Percentiles rank a stretch among this genome's conserved stretches.
Evolutionary conservation across 2,329 filamentous ascomycete species (phyloP).

Genomic region (Nigrograna mackinnonii): DNA sequence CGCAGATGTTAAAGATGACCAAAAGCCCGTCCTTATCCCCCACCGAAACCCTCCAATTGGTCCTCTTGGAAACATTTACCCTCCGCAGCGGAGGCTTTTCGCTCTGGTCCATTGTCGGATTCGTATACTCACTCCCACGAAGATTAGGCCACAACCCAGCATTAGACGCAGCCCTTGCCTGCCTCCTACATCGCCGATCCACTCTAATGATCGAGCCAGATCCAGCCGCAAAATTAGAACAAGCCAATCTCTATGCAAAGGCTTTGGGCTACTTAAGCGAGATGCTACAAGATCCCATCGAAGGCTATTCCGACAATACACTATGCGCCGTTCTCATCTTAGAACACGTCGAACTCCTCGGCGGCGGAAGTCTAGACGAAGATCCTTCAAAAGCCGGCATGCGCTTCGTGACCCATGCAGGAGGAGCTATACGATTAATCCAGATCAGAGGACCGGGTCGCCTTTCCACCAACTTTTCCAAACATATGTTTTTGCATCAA

Average conservation of each 20-base stretch:
- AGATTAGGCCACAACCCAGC: constrained; percentile 5
- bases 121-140: background rate
- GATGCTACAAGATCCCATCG: constrained; percentile 5
- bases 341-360: constrained; percentile 6
- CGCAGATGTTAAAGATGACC: background rate
- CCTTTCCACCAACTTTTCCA: background rate
- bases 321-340: constrained; percentile 8
- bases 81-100: background rate
- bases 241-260: background rate
- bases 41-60: constrained; percentile 4
- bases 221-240: background rate
- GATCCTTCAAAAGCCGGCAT: background rate
- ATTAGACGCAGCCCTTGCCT: constrained; percentile 6
- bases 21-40: background rate
- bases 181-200: constrained; percentile 5
- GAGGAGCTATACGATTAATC: background rate
- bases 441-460: background rate
- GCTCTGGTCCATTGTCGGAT: background rate
- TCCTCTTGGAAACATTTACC: constrained; percentile 7
- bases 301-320: constrained; percentile 8
- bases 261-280: background rate
- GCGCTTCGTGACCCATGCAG: background rate
- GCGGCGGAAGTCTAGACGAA: constrained; percentile 3
- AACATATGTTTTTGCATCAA: background rate
- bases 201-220: background rate